Percentiles rank a stretch among this genome's conserved stretches.
Evolutionary conservation across 164 flowering plant genomes (phyloP).

Genomic region (Aristolochia californica): DNA sequence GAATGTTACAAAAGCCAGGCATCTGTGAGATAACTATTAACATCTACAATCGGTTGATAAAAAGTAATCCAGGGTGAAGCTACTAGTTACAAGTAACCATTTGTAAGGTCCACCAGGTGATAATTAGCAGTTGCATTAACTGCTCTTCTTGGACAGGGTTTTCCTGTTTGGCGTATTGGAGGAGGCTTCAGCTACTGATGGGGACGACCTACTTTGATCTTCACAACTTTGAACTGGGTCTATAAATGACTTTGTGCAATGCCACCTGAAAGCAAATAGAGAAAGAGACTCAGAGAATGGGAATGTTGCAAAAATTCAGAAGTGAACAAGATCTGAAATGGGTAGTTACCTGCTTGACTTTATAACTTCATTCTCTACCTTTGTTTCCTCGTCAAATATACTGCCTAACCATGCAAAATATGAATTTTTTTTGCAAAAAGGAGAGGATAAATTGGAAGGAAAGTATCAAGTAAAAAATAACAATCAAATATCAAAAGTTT

Average conservation of each 20-base stretch:
- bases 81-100: no score
- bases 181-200: neutral
- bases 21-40: neutral
- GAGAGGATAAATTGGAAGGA: no score
- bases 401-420: neutral
- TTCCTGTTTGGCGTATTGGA: neutral
- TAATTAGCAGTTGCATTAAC: no score
- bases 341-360: slow-evolving; percentile 1
- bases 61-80: no score
- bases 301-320: neutral
- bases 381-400: slow-evolving; percentile 4
- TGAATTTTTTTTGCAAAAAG: no score
- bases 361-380: slow-evolving; percentile 2
- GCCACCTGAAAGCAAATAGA: neutral
- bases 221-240: slow-evolving; percentile 1
- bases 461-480: no score
- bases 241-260: neutral
- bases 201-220: neutral
- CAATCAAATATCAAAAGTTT: no score
- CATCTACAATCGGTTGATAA: neutral
- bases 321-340: neutral
- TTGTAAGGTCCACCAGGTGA: no score
- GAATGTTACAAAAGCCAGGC: no score
- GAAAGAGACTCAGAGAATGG: neutral
- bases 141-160: neutral